Evolutionary conservation across 139 green algal genomes (phyloP), one percentile per base, ranked within the genome.

Genomic region (Nannochloris sp.): DNA sequence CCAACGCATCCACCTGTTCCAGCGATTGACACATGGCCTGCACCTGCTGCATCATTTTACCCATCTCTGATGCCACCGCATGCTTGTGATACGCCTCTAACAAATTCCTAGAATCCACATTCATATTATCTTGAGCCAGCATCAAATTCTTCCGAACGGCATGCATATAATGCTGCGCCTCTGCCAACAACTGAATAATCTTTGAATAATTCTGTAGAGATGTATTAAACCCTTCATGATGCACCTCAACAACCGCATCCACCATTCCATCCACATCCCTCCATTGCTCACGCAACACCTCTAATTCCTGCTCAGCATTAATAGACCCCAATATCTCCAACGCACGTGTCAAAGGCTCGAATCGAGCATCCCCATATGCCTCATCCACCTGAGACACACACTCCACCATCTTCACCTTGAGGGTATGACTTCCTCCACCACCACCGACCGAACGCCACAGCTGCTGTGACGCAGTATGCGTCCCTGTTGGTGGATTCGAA

Each of bases 171-270:
- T 82, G 59, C 60, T 82, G 83, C 0, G 82, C 69, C 3, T 90
- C 78, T 9, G 69, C 50, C 65, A 95, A 94, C 8, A 92, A 79
- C 31, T 78, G 64, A 67, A 95, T 74, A 60, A 95, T 94, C 27
- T 83, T 75, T 2, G 71, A 84, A 69, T 95, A 94, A 75, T 94
- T 91, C 57, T 92, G 86, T 50, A 94, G 87, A 11, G 84, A 78
- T 44, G 78, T 84, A 57, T 88, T 87, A 76, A 95, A 95, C 57
- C 87, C 87, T n/a, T 60, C 56, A 71, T 90, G 79, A 62, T 90
- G 85, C 19, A 53, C 67, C 25, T 87, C 73, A 12, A 90, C 86
- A 54, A 90, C 73, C 2, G 62, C 40, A 40, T 90, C 81, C 18
- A 92, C 84, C 31, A 89, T 60, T 15, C 56, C 67, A 12, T 84